Percentiles rank a stretch among this genome's conserved stretches.
Evolutionary conservation across 2,329 filamentous ascomycete genomes (phyloP).

Genomic region (Teratosphaeria pseudoeucalypti): DNA sequence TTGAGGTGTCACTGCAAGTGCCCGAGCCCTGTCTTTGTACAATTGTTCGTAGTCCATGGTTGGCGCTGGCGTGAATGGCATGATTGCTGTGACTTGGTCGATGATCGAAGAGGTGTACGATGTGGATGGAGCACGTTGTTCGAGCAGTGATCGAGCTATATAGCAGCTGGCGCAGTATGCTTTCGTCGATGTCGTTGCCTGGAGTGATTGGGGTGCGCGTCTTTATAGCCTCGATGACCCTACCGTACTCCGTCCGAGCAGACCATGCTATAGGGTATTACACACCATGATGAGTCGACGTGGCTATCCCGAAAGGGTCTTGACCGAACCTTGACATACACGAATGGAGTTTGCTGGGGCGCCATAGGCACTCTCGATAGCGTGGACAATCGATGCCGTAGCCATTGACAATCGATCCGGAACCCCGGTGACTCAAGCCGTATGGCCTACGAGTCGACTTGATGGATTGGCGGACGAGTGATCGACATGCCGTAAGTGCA

Average conservation of each 20-base stretch:
- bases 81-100: not conserved
- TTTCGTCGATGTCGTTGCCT: not conserved
- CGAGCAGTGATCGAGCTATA: not conserved
- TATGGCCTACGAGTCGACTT: not conserved
- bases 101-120: not conserved
- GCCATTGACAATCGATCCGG: not conserved
- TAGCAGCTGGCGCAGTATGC: not conserved
- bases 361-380: too few relatives aligned
- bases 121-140: not conserved
- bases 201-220: not conserved
- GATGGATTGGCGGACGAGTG: too few relatives aligned
- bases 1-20: not conserved
- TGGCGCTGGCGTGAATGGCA: not conserved
- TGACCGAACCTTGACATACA: not conserved
- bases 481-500: not conserved
- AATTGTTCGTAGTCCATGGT: not conserved
- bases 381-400: not conserved
- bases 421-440: not conserved
- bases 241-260: not conserved
- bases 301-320: not conserved
- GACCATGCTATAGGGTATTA: not conserved
- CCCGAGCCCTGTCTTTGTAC: conserved; percentile 1
- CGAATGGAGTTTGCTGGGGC: too few relatives aligned
- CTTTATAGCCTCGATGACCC: not conserved
- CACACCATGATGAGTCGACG: not conserved